Evolutionary conservation across 2,329 filamentous ascomycete genomes (phyloP).

Genomic region (Leptosphaerulina australis): DNA sequence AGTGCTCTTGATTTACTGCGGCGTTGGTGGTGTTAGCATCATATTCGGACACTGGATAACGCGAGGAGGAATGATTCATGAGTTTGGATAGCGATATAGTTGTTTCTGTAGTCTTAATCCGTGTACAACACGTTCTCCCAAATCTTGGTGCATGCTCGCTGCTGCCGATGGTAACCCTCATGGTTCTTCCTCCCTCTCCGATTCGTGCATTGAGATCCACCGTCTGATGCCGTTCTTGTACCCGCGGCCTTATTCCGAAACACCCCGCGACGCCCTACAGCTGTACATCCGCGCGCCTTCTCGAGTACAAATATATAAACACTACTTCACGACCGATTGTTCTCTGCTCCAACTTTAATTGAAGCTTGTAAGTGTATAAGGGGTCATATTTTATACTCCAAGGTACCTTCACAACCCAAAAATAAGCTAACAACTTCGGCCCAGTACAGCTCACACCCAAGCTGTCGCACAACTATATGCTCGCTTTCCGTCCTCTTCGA

Average conservation of each 20-base stretch:
- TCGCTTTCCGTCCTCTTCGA: slow-evolving; percentile 1
- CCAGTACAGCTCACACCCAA: slow-evolving; percentile 2
- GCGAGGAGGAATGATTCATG: slow-evolving; percentile 34
- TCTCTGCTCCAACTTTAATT: background rate
- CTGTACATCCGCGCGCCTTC: slow-evolving; percentile 13
- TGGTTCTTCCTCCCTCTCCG: slow-evolving; percentile 11
- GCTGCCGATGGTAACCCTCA: slow-evolving; percentile 4
- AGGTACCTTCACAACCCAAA: background rate
- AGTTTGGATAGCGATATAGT: slow-evolving; percentile 24
- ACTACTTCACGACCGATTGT: background rate
- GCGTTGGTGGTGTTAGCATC: slow-evolving; percentile 15
- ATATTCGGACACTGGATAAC: slow-evolving; percentile 17
- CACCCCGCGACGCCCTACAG: slow-evolving; percentile 17
- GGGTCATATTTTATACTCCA: background rate
- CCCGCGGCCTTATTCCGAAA: slow-evolving; percentile 14
- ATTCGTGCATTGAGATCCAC: slow-evolving; percentile 14
- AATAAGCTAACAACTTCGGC: slow-evolving; percentile 3
- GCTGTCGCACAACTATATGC: slow-evolving; percentile 3
- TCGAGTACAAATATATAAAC: slow-evolving; percentile 11
- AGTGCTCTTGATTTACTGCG: slow-evolving; percentile 24
- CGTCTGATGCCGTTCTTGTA: slow-evolving; percentile 1
- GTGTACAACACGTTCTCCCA: slow-evolving; percentile 11
- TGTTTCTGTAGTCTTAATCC: slow-evolving; percentile 19
- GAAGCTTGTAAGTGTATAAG: slow-evolving; percentile 6
- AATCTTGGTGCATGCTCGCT: background rate